Percentiles rank a stretch among this genome's conserved stretches.
Evolutionary conservation across 257 asterid genomes (phyloP).

Genomic region (Cordia subcordata): DNA sequence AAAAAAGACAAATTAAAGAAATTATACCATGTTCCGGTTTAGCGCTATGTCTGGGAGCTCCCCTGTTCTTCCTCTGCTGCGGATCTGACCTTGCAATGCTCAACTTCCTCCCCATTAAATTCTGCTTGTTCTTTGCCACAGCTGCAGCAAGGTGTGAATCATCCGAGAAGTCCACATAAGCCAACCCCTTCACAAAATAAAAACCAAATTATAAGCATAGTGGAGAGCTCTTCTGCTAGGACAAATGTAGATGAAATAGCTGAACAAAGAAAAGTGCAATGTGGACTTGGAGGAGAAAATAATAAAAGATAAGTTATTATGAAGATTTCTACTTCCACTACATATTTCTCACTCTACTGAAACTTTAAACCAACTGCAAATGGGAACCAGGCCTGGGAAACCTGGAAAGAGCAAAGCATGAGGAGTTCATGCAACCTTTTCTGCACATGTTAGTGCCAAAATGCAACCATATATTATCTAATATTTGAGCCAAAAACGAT

Average conservation of each 20-base stretch:
- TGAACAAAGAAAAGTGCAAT: background rate
- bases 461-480: too few species aligned
- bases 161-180: conserved; percentile 87
- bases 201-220: conserved; percentile 3
- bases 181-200: conserved; percentile 61
- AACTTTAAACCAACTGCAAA: too few species aligned
- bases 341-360: too few species aligned
- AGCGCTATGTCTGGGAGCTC: conserved; percentile 25
- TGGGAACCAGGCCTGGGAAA: too few species aligned
- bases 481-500: too few species aligned
- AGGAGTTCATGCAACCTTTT: too few species aligned
- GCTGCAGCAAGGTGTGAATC: conserved; percentile 80
- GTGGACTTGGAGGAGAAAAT: too few species aligned
- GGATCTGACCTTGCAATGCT: conserved; percentile 80
- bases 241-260: too few species aligned
- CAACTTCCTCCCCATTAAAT: conserved; percentile 55
- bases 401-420: too few species aligned
- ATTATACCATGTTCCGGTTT: conserved; percentile 42
- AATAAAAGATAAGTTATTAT: too few species aligned
- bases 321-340: too few species aligned
- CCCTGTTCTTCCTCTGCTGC: conserved; percentile 49
- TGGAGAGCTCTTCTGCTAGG: background rate
- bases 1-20: background rate
- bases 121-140: conserved; percentile 61
- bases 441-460: too few species aligned